Evolutionary conservation across 2,329 filamentous ascomycete species (phyloP).

Genomic region (Fulvia fulva): DNA sequence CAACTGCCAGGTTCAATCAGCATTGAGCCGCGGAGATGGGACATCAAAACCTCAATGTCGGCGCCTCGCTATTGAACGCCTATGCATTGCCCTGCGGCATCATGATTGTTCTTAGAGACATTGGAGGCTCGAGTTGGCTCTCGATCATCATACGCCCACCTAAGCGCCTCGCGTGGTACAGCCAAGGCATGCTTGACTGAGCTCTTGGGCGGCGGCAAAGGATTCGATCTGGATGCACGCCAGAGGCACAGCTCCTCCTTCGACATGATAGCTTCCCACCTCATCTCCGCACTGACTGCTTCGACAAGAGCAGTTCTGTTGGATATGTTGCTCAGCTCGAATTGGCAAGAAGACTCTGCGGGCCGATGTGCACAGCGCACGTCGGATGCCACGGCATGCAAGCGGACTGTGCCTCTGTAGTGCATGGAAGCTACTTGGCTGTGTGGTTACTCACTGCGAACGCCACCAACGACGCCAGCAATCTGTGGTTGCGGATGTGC

Average conservation of each 20-base stretch:
- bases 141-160: background rate
- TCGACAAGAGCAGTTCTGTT: background rate
- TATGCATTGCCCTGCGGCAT: background rate
- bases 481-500: background rate
- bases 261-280: background rate
- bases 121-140: background rate
- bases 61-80: background rate
- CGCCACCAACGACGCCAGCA: background rate
- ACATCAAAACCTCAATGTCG: background rate
- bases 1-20: background rate
- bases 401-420: background rate
- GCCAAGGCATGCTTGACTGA: background rate
- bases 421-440: background rate
- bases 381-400: background rate
- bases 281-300: background rate
- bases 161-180: background rate
- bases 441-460: background rate
- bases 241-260: background rate
- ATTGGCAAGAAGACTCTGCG: background rate
- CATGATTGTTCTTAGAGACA: background rate
- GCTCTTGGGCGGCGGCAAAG: conserved; percentile 6
- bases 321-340: background rate
- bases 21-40: background rate
- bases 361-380: background rate
- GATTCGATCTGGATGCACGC: conserved; percentile 3